phyloP scores from a whole-genome alignment of 2,329 filamentous ascomycete genomes.

The Sporothrix euskadiensis region DNA sequence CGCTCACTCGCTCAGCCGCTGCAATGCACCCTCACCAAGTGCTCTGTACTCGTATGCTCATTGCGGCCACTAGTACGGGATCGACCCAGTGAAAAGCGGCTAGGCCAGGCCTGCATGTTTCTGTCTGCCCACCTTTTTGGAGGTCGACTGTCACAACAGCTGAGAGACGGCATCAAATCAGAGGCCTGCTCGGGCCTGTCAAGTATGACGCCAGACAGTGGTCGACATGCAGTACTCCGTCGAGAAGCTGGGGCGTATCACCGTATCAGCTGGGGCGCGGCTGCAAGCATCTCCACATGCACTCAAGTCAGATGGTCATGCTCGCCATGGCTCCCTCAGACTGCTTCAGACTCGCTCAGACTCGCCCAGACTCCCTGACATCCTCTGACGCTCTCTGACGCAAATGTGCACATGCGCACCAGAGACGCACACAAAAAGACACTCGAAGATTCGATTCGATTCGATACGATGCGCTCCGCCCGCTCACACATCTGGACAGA shows the following conservation, averaged over 20 bases:
- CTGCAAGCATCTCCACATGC: constrained; percentile 8
- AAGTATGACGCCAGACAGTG: neutral
- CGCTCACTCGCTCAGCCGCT: neutral
- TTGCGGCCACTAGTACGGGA: constrained; percentile 23
- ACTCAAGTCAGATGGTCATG: neutral
- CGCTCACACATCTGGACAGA: neutral
- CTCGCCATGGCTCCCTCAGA: neutral
- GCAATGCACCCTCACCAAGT: neutral
- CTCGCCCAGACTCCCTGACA: neutral
- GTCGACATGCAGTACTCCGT: neutral
- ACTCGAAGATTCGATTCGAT: neutral
- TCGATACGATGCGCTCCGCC: neutral
- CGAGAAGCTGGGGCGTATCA: neutral
- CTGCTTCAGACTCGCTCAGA: neutral
- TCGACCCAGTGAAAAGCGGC: constrained; percentile 31
- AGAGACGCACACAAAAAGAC: neutral
- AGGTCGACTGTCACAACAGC: no score
- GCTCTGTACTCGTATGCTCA: neutral
- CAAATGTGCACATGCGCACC: neutral
- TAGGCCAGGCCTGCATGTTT: constrained; percentile 22
- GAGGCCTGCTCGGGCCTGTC: neutral
- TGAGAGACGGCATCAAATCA: no score
- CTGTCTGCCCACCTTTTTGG: constrained; percentile 24
- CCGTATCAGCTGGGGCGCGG: constrained; percentile 8
- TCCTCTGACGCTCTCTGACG: constrained; percentile 1